A percentile compares a stretch with the other conserved stretches of the same genome.
Evolutionary conservation across 2,329 filamentous ascomycete species (phyloP).

Genomic region (Colletotrichum tofieldiae): DNA sequence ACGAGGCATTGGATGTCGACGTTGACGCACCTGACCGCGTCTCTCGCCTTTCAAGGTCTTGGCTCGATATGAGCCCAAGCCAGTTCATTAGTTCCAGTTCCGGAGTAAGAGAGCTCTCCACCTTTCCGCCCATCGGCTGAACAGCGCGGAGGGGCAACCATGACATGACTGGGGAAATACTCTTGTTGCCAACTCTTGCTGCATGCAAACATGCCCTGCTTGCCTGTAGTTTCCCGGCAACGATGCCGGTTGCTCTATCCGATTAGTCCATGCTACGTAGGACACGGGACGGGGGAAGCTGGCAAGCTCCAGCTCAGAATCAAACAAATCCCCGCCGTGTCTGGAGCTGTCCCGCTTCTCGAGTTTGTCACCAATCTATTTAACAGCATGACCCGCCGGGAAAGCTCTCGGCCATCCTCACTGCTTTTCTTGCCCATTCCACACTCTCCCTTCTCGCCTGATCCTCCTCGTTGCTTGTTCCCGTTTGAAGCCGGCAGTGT

Average conservation of each 20-base stretch:
- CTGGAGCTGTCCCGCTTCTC: constrained; percentile 31
- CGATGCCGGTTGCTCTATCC: not conserved
- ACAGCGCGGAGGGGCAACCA: not conserved
- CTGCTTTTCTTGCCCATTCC: constrained; percentile 1
- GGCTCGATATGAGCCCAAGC: not conserved
- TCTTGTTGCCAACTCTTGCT: constrained; percentile 7
- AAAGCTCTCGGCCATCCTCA: not conserved
- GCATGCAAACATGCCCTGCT: constrained; percentile 21
- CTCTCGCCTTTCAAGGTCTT: constrained; percentile 10
- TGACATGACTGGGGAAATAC: constrained; percentile 2
- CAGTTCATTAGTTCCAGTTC: not conserved
- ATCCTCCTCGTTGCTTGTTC: constrained; percentile 11
- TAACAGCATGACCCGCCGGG: constrained; percentile 23
- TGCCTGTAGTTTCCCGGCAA: constrained; percentile 12
- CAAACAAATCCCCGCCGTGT: constrained; percentile 12
- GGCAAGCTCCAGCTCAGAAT: not conserved
- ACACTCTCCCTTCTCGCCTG: constrained; percentile 6
- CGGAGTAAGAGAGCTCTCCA: constrained; percentile 6
- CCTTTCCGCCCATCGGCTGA: constrained; percentile 7
- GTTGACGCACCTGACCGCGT: constrained; percentile 17
- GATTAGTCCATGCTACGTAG: constrained; percentile 4
- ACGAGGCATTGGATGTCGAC: constrained; percentile 8
- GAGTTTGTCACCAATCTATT: constrained; percentile 30
- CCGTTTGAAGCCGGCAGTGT: not conserved
- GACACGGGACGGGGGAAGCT: not conserved